phyloP scores from a whole-genome alignment of 768 basidiomycete genomes.

The Antrodiella citrinella region DNA sequence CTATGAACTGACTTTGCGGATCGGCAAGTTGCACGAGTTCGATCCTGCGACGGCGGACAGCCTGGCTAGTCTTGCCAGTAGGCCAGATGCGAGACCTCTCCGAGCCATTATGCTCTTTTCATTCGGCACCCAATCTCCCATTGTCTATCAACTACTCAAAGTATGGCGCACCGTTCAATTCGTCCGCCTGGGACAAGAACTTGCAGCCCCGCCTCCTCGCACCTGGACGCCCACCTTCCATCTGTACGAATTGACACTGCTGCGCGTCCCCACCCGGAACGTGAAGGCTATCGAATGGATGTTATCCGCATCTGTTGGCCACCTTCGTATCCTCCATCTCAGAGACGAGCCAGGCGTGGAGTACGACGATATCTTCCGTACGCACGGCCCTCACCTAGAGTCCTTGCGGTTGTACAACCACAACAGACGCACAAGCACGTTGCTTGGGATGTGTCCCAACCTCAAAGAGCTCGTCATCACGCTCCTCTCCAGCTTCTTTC shows the following conservation, averaged over 20 bases:
- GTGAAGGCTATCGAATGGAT: slow-evolving; percentile 26
- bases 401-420: slow-evolving; percentile 35
- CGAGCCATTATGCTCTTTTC: slow-evolving; percentile 25
- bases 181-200: slow-evolving; percentile 30
- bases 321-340: slow-evolving; percentile 33
- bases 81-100: slow-evolving; percentile 17
- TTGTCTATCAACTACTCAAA: slow-evolving; percentile 33
- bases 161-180: slow-evolving; percentile 31
- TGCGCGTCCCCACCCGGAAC: slow-evolving; percentile 24
- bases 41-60: slow-evolving; percentile 11
- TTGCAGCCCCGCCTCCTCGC: slow-evolving; percentile 27
- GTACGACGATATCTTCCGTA: slow-evolving; percentile 20
- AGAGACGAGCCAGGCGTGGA: slow-evolving; percentile 26
- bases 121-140: slow-evolving; percentile 34
- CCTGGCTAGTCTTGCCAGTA: slow-evolving; percentile 18
- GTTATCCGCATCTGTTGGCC: slow-evolving; percentile 25
- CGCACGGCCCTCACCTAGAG: slow-evolving; percentile 27
- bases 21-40: slow-evolving; percentile 22
- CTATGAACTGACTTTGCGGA: slow-evolving; percentile 26
- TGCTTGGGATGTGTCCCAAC: slow-evolving; percentile 28
- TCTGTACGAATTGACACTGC: slow-evolving; percentile 35
- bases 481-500: slow-evolving; percentile 26
- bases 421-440: slow-evolving; percentile 22
- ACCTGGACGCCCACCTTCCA: slow-evolving; percentile 12
- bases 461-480: slow-evolving; percentile 34